Evolutionary conservation across 495 filamentous ascomycete genomes (phyloP).

Genomic region (Neurospora pannonica): DNA sequence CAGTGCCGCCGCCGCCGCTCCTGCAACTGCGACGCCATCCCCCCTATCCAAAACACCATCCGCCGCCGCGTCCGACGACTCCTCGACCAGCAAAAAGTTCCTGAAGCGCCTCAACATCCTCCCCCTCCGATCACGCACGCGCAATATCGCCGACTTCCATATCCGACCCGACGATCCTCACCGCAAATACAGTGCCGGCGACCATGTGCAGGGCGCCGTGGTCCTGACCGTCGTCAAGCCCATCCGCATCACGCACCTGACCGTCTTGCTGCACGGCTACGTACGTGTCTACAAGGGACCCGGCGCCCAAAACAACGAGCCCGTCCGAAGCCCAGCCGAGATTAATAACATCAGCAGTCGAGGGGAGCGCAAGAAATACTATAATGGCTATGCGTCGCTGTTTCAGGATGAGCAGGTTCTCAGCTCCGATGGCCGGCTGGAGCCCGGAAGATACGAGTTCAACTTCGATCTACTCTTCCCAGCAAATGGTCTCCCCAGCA

Average conservation of each 20-base stretch:
- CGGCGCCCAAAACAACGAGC: constrained; percentile 51
- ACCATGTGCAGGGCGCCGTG: constrained; percentile 61
- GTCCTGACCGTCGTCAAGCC: constrained; percentile 73
- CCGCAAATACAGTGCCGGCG: constrained; percentile 65
- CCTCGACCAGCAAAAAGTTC: constrained; percentile 29
- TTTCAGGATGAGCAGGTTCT: constrained; percentile 88
- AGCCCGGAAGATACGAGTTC: constrained; percentile 82
- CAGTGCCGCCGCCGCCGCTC: constrained; percentile 19
- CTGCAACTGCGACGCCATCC: constrained; percentile 1
- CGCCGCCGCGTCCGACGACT: constrained; percentile 18
- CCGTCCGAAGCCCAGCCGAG: constrained; percentile 33
- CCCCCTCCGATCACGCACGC: constrained; percentile 48
- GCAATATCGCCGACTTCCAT: constrained; percentile 74
- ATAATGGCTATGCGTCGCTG: constrained; percentile 73
- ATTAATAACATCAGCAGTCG: constrained; percentile 32
- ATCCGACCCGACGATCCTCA: constrained; percentile 78
- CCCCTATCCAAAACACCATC: constrained; percentile 13
- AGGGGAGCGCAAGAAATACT: constrained; percentile 58
- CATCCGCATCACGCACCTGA: constrained; percentile 81
- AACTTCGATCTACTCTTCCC: constrained; percentile 79
- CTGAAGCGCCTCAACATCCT: constrained; percentile 43
- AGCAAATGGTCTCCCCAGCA: constrained; percentile 73
- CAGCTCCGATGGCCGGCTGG: constrained; percentile 81
- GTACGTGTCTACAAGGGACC: constrained; percentile 80
- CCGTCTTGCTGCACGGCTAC: constrained; percentile 76